Evolutionary conservation across 1,139 yeast species (phyloP).

Genomic region (Hansenula anomala): DNA sequence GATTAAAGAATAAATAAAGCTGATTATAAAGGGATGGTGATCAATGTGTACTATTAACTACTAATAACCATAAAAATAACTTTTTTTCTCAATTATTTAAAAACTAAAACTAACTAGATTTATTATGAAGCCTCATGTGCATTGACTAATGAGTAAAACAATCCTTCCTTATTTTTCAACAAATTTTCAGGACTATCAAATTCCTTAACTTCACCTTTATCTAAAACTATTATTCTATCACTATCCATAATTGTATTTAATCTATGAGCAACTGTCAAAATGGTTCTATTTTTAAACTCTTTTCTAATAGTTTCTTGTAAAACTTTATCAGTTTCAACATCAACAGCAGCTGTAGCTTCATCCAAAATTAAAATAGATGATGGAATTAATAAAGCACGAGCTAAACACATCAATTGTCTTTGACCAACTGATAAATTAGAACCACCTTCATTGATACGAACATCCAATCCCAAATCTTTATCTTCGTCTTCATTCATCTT

Average conservation of each 20-base stretch:
- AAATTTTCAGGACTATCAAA: conserved; percentile 76
- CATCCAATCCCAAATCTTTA: conserved; percentile 44
- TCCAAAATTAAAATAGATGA: conserved; percentile 79
- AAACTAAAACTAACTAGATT: background rate
- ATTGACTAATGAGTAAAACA: conserved; percentile 61
- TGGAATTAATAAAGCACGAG: conserved; percentile 79
- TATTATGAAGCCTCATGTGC: conserved; percentile 7
- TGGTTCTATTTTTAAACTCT: conserved; percentile 84
- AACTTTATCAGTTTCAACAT: conserved; percentile 87
- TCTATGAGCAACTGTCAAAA: conserved; percentile 92
- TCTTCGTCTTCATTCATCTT: conserved; percentile 43
- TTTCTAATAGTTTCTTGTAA: conserved; percentile 83
- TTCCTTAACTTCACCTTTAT: conserved; percentile 80
- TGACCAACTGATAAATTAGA: conserved; percentile 87
- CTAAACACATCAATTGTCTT: conserved; percentile 86
- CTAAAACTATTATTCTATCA: conserved; percentile 82
- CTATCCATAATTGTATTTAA: conserved; percentile 90
- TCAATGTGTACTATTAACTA: no score
- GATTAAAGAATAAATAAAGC: no score
- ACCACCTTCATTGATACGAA: conserved; percentile 75
- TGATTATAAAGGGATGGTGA: no score
- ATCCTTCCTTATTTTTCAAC: conserved; percentile 59
- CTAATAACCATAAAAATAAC: background rate
- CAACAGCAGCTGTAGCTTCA: conserved; percentile 98
- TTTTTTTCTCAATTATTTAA: background rate